Base-by-base conservation (phyloP, 129 eudicot genomes). In the Pittosporum tobira region DNA sequence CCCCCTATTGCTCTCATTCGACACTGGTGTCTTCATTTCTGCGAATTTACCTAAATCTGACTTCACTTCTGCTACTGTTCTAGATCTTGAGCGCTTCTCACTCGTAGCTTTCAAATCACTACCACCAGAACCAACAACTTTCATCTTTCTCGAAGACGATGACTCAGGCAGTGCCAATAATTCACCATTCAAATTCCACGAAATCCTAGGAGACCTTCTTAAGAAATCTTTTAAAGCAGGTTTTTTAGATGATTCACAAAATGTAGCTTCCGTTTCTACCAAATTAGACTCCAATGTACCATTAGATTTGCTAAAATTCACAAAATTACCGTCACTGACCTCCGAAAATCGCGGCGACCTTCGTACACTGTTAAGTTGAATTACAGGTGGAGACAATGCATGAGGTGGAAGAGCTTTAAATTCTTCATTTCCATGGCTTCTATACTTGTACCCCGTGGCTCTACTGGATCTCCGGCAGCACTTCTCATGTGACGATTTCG, bases 311-410 rank as follows among this genome's bases (percentile, higher is more conserved):
- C 40, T 26, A 2, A 22, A 26, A 4, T 12, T 60, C 16, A 56
- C 46, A 3, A 6, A 28, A 28, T 64, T 8, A 44, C 25, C 54
- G 14, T 37, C 18, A 38, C 26, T 4, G 23, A 47, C 46, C 44
- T 52, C 48, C 38, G 57, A 54, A 26, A 81, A 53, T 26, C 75
- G 61, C n/a, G 78, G 75, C 21, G 83, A 79, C 59, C 90, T 70
- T 23, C 71, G 56, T 4, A 60, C 11, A 4, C 38, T 23, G 15
- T 57, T 0, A n/a, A 52, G 4, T 24, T 18, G 11, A n/a, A n/a
- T n/a, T n/a, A n/a, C 29, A 26, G 2, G 6, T 2, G 22, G 53
- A 43, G 47, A 26, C 63, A 44, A 48, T 51, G 50, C 51, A 55
- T 62, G 61, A 29, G 30, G 42, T 48, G 20, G 29, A 20, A 12